A percentile compares a stretch with the other conserved stretches of the same genome.
Conservation (phyloP, 2,329 filamentous ascomycete genomes). For the Emericellopsis atlantica region DNA sequence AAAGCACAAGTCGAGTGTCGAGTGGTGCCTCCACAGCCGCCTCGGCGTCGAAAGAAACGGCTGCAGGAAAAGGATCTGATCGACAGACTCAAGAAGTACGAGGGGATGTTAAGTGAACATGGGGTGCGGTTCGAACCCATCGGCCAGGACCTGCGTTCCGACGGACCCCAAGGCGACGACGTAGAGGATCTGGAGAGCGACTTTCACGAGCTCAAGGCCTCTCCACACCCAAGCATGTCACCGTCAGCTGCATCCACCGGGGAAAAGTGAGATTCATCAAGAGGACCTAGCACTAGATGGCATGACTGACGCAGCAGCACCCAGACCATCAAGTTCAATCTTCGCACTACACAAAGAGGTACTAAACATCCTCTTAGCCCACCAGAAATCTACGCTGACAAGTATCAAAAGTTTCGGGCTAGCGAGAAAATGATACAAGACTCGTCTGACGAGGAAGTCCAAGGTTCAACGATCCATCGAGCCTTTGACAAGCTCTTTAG, state of each 20-base stretch:
- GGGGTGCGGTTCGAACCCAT: slow-evolving; percentile 58
- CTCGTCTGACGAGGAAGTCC: slow-evolving; percentile 47
- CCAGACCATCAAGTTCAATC: slow-evolving; percentile 1
- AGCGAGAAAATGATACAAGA: slow-evolving; percentile 34
- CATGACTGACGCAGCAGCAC: neutral
- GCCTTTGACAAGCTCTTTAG: slow-evolving; percentile 48
- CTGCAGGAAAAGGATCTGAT: slow-evolving; percentile 60
- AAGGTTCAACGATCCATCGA: slow-evolving; percentile 40
- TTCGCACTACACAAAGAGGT: slow-evolving; percentile 36
- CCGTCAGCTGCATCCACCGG: slow-evolving; percentile 13
- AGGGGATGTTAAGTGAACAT: slow-evolving; percentile 50
- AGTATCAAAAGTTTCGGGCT: slow-evolving; percentile 34
- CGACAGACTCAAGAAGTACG: slow-evolving; percentile 57
- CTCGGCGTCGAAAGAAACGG: slow-evolving; percentile 46
- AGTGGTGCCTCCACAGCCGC: slow-evolving; percentile 42
- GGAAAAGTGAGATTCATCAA: slow-evolving; percentile 11
- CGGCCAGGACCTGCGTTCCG: slow-evolving; percentile 27
- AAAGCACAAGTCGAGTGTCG: slow-evolving; percentile 50
- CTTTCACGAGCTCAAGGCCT: slow-evolving; percentile 40
- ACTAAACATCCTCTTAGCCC: neutral
- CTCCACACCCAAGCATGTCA: slow-evolving; percentile 29
- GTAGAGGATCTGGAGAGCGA: slow-evolving; percentile 44
- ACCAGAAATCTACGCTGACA: neutral
- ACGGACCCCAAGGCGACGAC: slow-evolving; percentile 27
- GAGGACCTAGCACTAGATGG: neutral